Percentiles rank a stretch among this genome's conserved stretches.
These are phyloP conservation scores for Atkinsonella texensis DNA, from an alignment of 2,329 filamentous ascomycete species.

Conservation along the genomic window DNA sequence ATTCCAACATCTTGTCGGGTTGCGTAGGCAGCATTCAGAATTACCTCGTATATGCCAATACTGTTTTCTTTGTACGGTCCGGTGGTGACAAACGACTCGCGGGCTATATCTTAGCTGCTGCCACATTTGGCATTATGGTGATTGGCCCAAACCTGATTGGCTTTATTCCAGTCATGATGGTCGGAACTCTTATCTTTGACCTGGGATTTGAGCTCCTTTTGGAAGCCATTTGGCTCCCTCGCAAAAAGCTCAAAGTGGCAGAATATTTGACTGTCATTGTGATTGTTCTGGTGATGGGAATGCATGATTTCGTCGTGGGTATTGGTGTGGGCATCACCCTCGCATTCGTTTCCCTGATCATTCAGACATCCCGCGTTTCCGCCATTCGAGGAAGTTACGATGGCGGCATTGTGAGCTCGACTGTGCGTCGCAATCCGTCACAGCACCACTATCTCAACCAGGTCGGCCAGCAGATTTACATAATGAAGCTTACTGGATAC, in stretches of 20 bases:
- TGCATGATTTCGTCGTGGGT: slow-evolving; percentile 91
- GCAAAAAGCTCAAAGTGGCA: slow-evolving; percentile 72
- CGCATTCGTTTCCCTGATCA: slow-evolving; percentile 80
- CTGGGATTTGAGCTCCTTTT: slow-evolving; percentile 84
- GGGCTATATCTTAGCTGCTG: slow-evolving; percentile 68
- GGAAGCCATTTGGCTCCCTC: slow-evolving; percentile 80
- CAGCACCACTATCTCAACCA: slow-evolving; percentile 79
- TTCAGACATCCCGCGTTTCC: slow-evolving; percentile 82
- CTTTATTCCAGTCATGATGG: slow-evolving; percentile 93
- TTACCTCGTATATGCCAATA: slow-evolving; percentile 96
- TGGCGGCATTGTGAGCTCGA: slow-evolving; percentile 80
- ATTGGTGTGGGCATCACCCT: slow-evolving; percentile 86
- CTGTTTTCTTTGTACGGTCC: slow-evolving; percentile 88
- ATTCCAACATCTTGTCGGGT: slow-evolving; percentile 86
- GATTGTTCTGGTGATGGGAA: slow-evolving; percentile 91
- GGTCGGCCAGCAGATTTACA: slow-evolving; percentile 76
- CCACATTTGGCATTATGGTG: slow-evolving; percentile 72
- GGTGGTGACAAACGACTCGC: slow-evolving; percentile 80
- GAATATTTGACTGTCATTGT: slow-evolving; percentile 84
- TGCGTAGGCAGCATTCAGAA: slow-evolving; percentile 84
- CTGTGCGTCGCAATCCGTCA: slow-evolving; percentile 78
- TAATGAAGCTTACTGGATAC: slow-evolving; percentile 86
- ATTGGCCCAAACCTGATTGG: slow-evolving; percentile 82
- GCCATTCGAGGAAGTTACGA: slow-evolving; percentile 86
- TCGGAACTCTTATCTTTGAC: slow-evolving; percentile 88